Base-by-base conservation (phyloP, 805 yeast genomes). In the Hagleromyces aurorensis region DNA sequence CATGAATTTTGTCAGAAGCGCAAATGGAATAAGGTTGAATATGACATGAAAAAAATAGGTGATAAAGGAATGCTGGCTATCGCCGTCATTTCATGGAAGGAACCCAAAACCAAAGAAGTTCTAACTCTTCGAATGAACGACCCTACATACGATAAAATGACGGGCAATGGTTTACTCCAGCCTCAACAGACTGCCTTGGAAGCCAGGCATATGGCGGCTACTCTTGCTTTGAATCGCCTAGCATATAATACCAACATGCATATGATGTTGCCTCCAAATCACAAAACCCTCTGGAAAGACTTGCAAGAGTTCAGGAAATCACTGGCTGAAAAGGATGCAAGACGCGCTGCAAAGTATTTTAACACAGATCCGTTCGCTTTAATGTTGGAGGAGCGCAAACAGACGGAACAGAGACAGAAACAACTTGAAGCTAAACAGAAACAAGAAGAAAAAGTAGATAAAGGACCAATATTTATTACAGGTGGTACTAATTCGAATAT, bases 141-240 rank as follows among this genome's bases (percentile, higher is more conserved):
- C 28, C 75, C 72, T 1, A 46, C 58, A 1, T 56, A 38, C 36
- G 57, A 46, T 13, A 48, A 48, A 29, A 21, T 36, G n/a, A 72
- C 78, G 0, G 67, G 68, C 12, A 46, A 55, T 5, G 73, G 70
- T 6, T 46, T 69, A 4, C 65, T 78, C 5, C 56, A 60, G 3
- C 78, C 87, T 0, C 85, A 81, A 43, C 82, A 75, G 25, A 84
- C 96, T 0, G 71, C 94, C 2, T 64, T 84, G 18, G 96, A 87
- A 44, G 96, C 97, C 1, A 69, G 96, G 26, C 94, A 87, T 52
- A 69, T 70, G 46, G 86, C 89, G 0, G 96, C 98, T 0, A 86
- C 96, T 0, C 83, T 79, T 41, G 91, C 89, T 0, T 55, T 89
- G 38, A 87, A 75, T 51, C 64, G 94, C 19, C 67, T 89, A 12